Percentiles rank a stretch among this genome's conserved stretches.
Evolutionary conservation across 2,329 filamentous ascomycete genomes (phyloP).

Genomic region (Pezicula radicicola): DNA sequence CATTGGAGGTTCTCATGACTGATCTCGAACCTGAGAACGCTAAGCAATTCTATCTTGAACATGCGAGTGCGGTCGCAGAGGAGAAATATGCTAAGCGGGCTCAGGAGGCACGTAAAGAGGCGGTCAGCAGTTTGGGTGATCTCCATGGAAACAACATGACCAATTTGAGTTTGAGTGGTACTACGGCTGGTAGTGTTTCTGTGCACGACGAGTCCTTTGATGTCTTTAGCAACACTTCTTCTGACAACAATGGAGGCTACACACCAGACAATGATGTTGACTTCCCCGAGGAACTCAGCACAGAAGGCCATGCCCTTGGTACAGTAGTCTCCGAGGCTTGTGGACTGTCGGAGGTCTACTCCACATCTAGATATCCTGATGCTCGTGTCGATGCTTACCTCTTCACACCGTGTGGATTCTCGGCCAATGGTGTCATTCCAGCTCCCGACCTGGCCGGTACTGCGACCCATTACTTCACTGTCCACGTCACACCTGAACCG

Average conservation of each 20-base stretch:
- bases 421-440: constrained; percentile 92
- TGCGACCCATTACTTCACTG: constrained; percentile 86
- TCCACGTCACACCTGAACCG: constrained; percentile 96
- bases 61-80: constrained; percentile 88
- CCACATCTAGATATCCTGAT: constrained; percentile 82
- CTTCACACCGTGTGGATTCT: constrained; percentile 96
- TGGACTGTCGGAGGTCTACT: constrained; percentile 86
- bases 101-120: constrained; percentile 57
- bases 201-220: constrained; percentile 63
- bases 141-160: constrained; percentile 48
- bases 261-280: constrained; percentile 54
- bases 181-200: constrained; percentile 30
- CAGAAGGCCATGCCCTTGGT: constrained; percentile 90
- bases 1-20: constrained; percentile 71
- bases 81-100: constrained; percentile 70
- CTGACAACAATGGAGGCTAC: constrained; percentile 56
- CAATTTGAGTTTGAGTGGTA: constrained; percentile 34
- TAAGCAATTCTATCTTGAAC: constrained; percentile 71
- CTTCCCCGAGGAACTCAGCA: constrained; percentile 74
- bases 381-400: constrained; percentile 93
- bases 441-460: constrained; percentile 56
- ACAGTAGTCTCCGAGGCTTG: constrained; percentile 89
- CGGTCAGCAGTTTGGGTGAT: constrained; percentile 56
- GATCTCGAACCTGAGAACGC: constrained; percentile 66
- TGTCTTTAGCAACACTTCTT: constrained; percentile 75